A percentile compares a stretch with the other conserved stretches of the same genome.
phyloP scores from a whole-genome alignment of 352 stramenopile species.

The Pythium angustatum region DNA sequence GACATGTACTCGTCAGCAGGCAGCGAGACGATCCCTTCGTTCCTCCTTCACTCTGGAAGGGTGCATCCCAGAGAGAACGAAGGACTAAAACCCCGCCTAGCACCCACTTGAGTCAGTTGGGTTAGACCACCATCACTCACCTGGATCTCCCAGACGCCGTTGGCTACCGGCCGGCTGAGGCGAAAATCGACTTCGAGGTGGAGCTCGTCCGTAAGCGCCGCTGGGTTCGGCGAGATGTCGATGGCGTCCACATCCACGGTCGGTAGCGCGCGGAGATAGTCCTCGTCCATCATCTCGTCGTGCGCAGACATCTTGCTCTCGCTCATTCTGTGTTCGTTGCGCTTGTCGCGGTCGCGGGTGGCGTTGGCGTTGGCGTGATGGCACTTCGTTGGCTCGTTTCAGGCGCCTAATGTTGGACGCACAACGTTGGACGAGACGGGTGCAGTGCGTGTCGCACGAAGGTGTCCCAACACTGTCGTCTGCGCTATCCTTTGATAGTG shows the following conservation, averaged over 20 bases:
- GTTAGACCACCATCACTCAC: slow-evolving; percentile 34
- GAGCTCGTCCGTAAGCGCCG: slow-evolving; percentile 68
- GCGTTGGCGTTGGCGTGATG: neutral
- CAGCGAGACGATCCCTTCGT: too few relatives aligned
- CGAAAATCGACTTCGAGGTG: slow-evolving; percentile 83
- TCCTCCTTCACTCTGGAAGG: too few relatives aligned
- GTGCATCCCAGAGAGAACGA: slow-evolving; percentile 14
- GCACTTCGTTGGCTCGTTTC: neutral
- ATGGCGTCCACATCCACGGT: slow-evolving; percentile 70
- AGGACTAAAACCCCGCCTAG: neutral
- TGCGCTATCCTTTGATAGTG: slow-evolving; percentile 10
- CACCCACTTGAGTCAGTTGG: too few relatives aligned
- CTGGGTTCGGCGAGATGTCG: slow-evolving; percentile 84
- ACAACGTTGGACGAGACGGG: slow-evolving; percentile 4
- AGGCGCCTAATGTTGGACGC: neutral
- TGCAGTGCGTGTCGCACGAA: slow-evolving; percentile 32
- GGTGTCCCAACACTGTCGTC: slow-evolving; percentile 23
- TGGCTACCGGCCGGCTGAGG: slow-evolving; percentile 57
- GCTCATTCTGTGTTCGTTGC: slow-evolving; percentile 72
- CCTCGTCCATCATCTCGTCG: slow-evolving; percentile 34
- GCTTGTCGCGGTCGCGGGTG: too few relatives aligned
- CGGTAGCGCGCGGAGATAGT: slow-evolving; percentile 49
- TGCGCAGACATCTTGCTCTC: slow-evolving; percentile 50
- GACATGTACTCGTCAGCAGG: too few relatives aligned
- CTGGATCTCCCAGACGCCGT: slow-evolving; percentile 80